Percentiles rank a stretch among this genome's conserved stretches.
Conservation (phyloP, 148 eudicot species). For the Silene latifolia region DNA sequence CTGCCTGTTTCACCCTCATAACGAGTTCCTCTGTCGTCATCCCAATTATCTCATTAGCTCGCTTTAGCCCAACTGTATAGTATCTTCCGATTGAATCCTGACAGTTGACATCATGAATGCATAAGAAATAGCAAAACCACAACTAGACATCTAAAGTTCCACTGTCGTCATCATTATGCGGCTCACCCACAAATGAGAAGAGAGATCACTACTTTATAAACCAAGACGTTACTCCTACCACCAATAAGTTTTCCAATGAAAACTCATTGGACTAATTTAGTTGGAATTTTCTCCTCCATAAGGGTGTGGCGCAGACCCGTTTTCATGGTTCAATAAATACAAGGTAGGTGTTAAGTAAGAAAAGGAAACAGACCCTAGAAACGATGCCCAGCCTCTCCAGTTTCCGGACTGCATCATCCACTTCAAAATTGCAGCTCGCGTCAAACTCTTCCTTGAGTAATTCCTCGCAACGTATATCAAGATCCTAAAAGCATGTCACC, state of each 20-base stretch:
- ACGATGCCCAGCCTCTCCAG: slow-evolving; percentile 88
- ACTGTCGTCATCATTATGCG: no score
- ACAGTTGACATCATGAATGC: not conserved
- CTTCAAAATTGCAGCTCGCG: slow-evolving; percentile 79
- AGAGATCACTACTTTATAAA: no score
- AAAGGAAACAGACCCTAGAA: slow-evolving; percentile 56
- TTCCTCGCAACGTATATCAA: slow-evolving; percentile 77
- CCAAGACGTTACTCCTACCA: no score
- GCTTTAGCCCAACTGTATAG: slow-evolving; percentile 57
- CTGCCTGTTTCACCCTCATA: slow-evolving; percentile 46
- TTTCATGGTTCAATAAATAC: no score
- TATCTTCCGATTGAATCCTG: slow-evolving; percentile 83
- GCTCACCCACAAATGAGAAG: no score
- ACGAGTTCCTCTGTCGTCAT: slow-evolving; percentile 80
- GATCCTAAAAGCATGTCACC: slow-evolving; percentile 54
- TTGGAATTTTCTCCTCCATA: no score
- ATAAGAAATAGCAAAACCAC: not conserved
- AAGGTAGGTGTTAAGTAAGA: no score
- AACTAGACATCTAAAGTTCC: not conserved
- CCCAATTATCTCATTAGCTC: slow-evolving; percentile 86
- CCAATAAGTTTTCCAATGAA: no score
- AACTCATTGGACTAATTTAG: no score
- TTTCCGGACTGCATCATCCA: slow-evolving; percentile 87
- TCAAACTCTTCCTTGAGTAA: slow-evolving; percentile 84
- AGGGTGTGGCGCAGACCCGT: no score